Evolutionary conservation across 495 filamentous ascomycete species (phyloP), one percentile per base, ranked within the genome.

Genomic region (Amniculicola lignicola): DNA sequence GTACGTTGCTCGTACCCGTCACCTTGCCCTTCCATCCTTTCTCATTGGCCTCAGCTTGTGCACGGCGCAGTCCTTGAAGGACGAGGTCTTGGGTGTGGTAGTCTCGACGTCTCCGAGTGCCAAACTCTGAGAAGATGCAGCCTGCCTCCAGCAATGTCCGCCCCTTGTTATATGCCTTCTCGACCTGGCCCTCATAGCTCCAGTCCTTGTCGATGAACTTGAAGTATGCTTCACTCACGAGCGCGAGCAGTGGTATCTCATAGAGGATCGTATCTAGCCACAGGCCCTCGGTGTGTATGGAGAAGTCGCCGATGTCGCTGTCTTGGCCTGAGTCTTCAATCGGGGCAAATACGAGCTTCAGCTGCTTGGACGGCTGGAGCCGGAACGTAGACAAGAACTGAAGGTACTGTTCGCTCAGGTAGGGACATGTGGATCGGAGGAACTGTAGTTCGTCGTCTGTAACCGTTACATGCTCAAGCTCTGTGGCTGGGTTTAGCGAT

Each of bases 231-330:
- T 98, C 91, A 58, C 89, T 95, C 1, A 90, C 87, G 50, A 98
- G 72, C 1, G 94, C 88, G 16, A 98, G 80, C 21, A 98, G 76
- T 0, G 93, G 94, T 53, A 97, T 95, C 73, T 98, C 93, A 70
- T 98, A 98, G 42, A 98, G 81, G 41, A 98, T 98, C 0, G 93
- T 95, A 43, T 96, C 92, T 6, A 90, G 78, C 93, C 93, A 98
- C 45, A 82, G 77, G 16, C 93, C 93, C 62, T 81, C 80, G 52
- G 91, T 80, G 19, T 80, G 67, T 51, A 96, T 82, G 58, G 83
- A 73, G 36, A 96, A 61, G 48, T 87, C 83, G 21, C 94, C 94
- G 33, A 83, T 54, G 44, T 91, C 87, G 0, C 77, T 73, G 46
- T 88, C 84, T 45, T 79, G 79, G 22, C 80, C 83, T 0, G 79